Conservation (phyloP, 164 flowering plant genomes). For the Chloranthus sessilifolius region DNA sequence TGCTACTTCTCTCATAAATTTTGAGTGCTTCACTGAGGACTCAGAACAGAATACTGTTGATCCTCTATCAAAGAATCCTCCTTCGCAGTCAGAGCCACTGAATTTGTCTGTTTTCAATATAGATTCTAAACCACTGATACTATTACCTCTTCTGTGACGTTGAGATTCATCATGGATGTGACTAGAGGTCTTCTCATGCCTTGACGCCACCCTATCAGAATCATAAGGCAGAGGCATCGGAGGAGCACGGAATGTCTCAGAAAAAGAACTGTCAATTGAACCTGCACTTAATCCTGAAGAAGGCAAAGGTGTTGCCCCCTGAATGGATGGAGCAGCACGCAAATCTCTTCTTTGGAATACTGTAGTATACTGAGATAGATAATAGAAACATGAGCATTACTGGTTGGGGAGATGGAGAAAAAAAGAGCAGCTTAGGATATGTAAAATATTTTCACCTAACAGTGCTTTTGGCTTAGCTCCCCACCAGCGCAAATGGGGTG, state of each 20-base stretch:
- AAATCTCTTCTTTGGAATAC: conserved; percentile 61
- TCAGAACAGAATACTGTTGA: conserved; percentile 43
- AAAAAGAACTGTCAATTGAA: conserved; percentile 53
- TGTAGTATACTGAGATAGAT: conserved; percentile 73
- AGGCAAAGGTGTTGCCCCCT: conserved; percentile 53
- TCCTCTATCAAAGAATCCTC: conserved; percentile 31
- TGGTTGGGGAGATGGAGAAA: no score
- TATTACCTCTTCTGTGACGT: conserved; percentile 52
- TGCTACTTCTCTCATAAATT: conserved; percentile 35
- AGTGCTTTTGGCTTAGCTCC: no score
- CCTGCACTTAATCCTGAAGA: conserved; percentile 25
- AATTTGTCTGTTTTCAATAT: conserved; percentile 44
- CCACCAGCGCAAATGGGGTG: no score
- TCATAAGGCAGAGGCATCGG: conserved; percentile 97
- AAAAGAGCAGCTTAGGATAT: no score
- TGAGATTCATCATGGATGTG: conserved; percentile 81
- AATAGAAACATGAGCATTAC: no score
- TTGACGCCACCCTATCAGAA: conserved; percentile 65
- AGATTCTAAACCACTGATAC: conserved; percentile 37
- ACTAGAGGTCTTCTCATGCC: conserved; percentile 86
- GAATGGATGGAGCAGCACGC: conserved; percentile 54
- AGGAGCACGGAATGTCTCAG: conserved; percentile 74
- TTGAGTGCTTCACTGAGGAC: conserved; percentile 46
- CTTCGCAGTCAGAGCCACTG: conserved; percentile 48
- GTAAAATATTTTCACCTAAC: no score